Conservation (phyloP, 352 stramenopile genomes). For the Phytophthora palmivora region DNA sequence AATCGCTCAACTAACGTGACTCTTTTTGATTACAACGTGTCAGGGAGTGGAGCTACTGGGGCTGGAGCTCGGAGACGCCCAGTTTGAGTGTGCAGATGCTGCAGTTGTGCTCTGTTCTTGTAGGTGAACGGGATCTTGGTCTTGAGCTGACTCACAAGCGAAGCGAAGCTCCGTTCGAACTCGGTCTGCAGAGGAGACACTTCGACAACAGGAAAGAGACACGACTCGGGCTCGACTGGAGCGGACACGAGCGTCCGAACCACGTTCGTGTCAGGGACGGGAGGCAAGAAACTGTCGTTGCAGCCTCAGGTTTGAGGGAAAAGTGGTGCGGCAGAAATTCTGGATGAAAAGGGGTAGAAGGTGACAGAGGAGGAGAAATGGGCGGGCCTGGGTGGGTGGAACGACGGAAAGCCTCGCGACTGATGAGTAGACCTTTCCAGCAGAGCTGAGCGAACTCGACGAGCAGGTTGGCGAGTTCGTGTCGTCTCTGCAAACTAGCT, state of each 20-base stretch:
- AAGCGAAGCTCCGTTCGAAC: constrained; percentile 72
- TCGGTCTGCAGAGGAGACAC: constrained; percentile 71
- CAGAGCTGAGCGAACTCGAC: constrained; percentile 66
- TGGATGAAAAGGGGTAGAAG: constrained; percentile 11
- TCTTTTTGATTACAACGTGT: constrained; percentile 9
- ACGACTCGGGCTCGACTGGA: neutral
- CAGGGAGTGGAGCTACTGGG: constrained; percentile 15
- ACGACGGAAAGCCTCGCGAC: constrained; percentile 61
- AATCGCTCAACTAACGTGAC: constrained; percentile 13
- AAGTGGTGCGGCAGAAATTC: constrained; percentile 17
- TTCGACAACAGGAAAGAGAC: neutral
- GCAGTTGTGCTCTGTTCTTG: constrained; percentile 29
- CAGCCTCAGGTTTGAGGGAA: constrained; percentile 2
- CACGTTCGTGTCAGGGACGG: constrained; percentile 1
- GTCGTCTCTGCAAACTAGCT: constrained; percentile 42
- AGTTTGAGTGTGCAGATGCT: constrained; percentile 40
- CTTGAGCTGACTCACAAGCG: constrained; percentile 53
- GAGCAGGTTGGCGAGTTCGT: constrained; percentile 61
- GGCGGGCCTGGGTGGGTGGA: constrained; percentile 16
- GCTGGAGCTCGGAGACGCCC: constrained; percentile 21
- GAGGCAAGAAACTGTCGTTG: constrained; percentile 26
- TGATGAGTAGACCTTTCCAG: constrained; percentile 65
- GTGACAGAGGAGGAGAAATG: constrained; percentile 1
- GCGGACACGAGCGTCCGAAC: neutral
- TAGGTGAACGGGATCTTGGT: constrained; percentile 45